Base-by-base conservation (phyloP, 1,139 yeast genomes). In the Saccharomyces hybrid region DNA sequence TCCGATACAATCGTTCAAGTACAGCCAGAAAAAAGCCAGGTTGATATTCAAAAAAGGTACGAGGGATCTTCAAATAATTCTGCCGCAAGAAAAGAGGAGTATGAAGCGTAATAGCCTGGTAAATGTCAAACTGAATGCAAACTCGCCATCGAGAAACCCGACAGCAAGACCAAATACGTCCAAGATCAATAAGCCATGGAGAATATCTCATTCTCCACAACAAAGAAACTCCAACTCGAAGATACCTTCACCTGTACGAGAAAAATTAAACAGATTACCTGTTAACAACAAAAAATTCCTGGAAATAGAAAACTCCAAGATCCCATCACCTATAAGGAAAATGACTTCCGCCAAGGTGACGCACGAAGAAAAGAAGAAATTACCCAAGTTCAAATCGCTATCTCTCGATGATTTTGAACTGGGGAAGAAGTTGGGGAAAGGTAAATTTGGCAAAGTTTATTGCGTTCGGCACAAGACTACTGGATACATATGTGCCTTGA, bases 401-500 rank as follows among this genome's bases (percentile, higher is more conserved):
- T 52, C 60, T n/a, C 57, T 65, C 50, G 60, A 59, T 68, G 95
- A 88, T 66, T 93, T 89, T 73, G 97, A 90, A 62, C 78, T 93
- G 48, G 99, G 99, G 11, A 80, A 86, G 54, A 84, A 87, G 55
- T 77, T 93, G 42, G 99, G 99, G 0, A 89, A 88, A 67, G 99
- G 99, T 2, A 90, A 90, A 69, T 82, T 91, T 63, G 99, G 99
- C 2, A 83, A 82, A 62, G 99, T 93, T 0, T 91, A 90, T 70
- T 88, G 96, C 65, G 98, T 87, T 13, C 78, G 80, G 57, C 97
- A 91, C 67, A 83, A 80, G 62, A 64, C 72, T 31, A 79, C 89
- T 0, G 96, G 95, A 1, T 88, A 82, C 63, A 77, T 93, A 2
- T 88, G 95, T 69, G 99, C 99, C 0, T 73, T 93, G 62, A 93